Base-by-base conservation (phyloP, 345 rosid species). In the Acer yangbiense region DNA sequence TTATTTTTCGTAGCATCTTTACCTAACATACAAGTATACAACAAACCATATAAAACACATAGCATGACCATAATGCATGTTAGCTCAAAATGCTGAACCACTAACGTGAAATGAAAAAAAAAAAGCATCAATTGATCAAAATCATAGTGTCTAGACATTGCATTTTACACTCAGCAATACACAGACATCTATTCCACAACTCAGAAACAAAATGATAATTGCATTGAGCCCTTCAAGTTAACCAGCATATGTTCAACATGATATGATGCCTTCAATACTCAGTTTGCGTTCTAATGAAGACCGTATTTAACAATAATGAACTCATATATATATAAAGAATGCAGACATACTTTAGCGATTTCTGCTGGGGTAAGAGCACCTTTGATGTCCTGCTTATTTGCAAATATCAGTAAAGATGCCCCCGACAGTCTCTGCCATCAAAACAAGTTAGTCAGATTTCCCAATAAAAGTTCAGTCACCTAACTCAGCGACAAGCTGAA, bases 301-400 rank as follows among this genome's bases (percentile, higher is more conserved):
- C 18, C 39, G 25, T 13, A 57, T 0, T 35, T 44, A 64, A 77
- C 1, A 61, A 17, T 39, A 23, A 68, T n/a, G 17, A 66, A 52
- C 60, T 54, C 41, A 68, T 39, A 48, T 17, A 48, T 17, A 27
- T 57, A 23, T 64, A 0, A 1, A 20, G 76, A 35, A 29, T 29
- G 46, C 21, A 77, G 25, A 50, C 87, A 87, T 79, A 91, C 98
- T 83, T 93, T 90, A 57, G 97, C 93, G 69, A 95, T 93, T 79
- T 93, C 99, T 50, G 86, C 78, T 10, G 98, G 98, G 11, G 90
- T 80, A 79, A 95, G 94, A 52, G 97, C 91, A 69, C 98, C 96
- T 81, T 88, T 90, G 65, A 92, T 93, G 78, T 95, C 98, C 80
- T 93, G 99, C 87, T 95, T 95, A 78, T 93, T 93, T 23, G 98